Evolutionary conservation across 1,284 basidiomycete species (phyloP).

Genomic region (Cyathus olla): DNA sequence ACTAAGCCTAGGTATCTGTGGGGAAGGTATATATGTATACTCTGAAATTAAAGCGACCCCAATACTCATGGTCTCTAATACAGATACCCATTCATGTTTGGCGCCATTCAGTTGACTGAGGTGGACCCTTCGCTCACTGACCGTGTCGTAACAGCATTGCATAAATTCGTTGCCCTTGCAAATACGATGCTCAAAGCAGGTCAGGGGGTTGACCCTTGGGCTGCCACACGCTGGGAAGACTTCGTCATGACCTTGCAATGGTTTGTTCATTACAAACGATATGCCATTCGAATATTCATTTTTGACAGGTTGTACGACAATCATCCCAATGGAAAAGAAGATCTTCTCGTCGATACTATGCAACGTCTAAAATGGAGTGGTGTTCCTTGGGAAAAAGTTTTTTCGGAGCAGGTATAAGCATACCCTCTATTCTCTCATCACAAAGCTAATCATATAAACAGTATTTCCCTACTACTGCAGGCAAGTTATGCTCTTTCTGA

Average conservation of each 20-base stretch:
- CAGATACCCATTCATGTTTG: conserved; percentile 67
- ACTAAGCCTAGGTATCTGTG: conserved; percentile 65
- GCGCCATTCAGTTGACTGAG: conserved; percentile 66
- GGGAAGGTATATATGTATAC: too few relatives aligned
- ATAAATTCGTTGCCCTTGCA: conserved; percentile 65
- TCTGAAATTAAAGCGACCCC: too few relatives aligned
- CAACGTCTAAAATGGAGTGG: conserved; percentile 61
- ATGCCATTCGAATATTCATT: not conserved
- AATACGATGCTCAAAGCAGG: conserved; percentile 66
- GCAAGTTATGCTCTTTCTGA: conserved; percentile 17
- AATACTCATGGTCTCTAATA: not conserved
- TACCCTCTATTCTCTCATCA: too few relatives aligned
- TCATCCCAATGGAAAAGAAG: conserved; percentile 62
- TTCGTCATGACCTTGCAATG: conserved; percentile 66
- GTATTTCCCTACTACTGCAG: conserved; percentile 55
- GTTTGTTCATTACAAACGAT: conserved; percentile 33
- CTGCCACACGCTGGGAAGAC: conserved; percentile 68
- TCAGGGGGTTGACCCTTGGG: conserved; percentile 63
- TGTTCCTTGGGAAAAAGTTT: conserved; percentile 61
- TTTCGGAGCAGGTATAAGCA: conserved; percentile 39
- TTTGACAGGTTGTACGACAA: conserved; percentile 61
- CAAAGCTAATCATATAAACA: conserved; percentile 16
- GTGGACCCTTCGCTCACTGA: conserved; percentile 54
- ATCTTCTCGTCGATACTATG: conserved; percentile 66
- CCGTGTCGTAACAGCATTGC: conserved; percentile 56